Evolutionary conservation across 2,329 filamentous ascomycete species (phyloP).

Genomic region (Tympanopsis confertula): DNA sequence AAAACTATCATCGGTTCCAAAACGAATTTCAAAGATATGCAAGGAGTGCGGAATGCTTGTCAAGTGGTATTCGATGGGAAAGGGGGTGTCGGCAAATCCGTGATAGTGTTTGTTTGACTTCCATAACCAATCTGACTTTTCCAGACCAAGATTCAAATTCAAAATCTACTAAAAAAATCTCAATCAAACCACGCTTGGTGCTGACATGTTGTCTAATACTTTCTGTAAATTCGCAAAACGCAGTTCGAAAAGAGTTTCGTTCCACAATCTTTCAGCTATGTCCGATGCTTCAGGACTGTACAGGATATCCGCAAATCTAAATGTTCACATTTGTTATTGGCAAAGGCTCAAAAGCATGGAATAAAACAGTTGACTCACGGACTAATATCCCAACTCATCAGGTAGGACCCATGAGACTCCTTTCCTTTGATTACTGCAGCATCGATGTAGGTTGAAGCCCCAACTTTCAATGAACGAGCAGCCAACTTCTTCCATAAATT

Average conservation of each 20-base stretch:
- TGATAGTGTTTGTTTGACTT: constrained; percentile 16
- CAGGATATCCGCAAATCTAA: constrained; percentile 4
- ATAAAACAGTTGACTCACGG: constrained; percentile 28
- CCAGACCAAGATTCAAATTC: background rate
- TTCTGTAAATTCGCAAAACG: constrained; percentile 3
- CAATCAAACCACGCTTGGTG: no score
- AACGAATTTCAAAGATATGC: constrained; percentile 18
- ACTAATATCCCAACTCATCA: constrained; percentile 32
- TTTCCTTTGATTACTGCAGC: constrained; percentile 29
- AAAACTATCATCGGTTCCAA: constrained; percentile 19
- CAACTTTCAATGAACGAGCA: constrained; percentile 20
- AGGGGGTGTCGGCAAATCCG: constrained; percentile 27
- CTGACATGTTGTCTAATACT: constrained; percentile 5
- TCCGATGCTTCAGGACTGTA: constrained; percentile 6
- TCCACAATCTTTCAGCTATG: constrained; percentile 4
- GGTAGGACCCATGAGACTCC: constrained; percentile 36
- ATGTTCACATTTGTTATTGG: background rate
- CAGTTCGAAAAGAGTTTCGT: constrained; percentile 7
- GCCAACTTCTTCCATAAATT: constrained; percentile 11
- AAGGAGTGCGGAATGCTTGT: constrained; percentile 21
- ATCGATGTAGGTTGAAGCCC: constrained; percentile 33
- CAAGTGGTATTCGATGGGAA: constrained; percentile 20
- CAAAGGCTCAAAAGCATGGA: background rate
- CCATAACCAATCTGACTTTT: background rate
- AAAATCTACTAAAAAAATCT: no score